phyloP scores from a whole-genome alignment of 2,329 filamentous ascomycete genomes.

The Exophiala sp. region DNA sequence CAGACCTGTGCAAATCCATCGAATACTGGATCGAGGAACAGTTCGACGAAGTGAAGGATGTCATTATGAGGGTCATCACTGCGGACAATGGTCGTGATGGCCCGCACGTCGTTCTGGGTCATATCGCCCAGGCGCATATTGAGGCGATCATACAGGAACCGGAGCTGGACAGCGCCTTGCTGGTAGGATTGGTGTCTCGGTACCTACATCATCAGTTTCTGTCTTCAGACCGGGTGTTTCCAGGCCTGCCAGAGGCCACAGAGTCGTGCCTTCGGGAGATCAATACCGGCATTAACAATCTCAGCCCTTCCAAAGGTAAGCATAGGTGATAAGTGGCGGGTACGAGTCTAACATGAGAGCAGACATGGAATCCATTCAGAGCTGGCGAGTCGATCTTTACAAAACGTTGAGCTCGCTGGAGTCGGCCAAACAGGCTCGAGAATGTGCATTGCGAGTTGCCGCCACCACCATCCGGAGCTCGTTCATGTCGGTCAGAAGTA shows the following conservation, averaged over 20 bases:
- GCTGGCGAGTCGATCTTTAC: constrained; percentile 9
- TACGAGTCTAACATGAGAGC: neutral
- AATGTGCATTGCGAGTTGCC: neutral
- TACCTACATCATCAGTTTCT: neutral
- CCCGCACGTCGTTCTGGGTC: neutral
- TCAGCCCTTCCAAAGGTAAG: constrained; percentile 9
- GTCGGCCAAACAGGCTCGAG: neutral
- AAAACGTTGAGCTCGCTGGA: neutral
- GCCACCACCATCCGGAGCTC: neutral
- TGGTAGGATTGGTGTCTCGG: neutral
- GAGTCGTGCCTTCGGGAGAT: neutral
- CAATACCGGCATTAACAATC: neutral
- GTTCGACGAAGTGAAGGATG: neutral
- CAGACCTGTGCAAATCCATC: constrained; percentile 9
- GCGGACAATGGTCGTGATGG: no score
- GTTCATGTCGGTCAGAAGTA: neutral
- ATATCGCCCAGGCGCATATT: neutral
- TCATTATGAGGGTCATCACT: neutral
- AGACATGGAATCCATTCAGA: constrained; percentile 2
- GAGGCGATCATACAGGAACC: neutral
- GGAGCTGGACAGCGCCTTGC: neutral
- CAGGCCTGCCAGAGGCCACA: neutral
- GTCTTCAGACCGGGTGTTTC: neutral
- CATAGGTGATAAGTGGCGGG: neutral
- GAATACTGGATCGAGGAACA: constrained; percentile 8